Evolutionary conservation across 106 monocot genomes (phyloP).

Genomic region (Narthecium ossifragum): DNA sequence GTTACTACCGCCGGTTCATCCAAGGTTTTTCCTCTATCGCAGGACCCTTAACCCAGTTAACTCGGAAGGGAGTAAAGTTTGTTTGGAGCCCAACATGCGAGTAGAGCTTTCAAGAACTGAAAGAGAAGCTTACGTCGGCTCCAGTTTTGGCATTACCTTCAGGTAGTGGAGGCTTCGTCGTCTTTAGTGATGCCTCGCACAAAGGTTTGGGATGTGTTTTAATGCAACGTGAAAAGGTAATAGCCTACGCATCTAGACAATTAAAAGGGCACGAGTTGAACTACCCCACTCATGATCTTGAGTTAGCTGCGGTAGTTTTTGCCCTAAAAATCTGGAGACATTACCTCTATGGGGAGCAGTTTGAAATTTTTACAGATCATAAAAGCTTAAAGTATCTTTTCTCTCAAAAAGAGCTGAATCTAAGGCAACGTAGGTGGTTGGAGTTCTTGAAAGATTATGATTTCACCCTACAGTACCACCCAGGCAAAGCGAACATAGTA

Average conservation of each 20-base stretch:
- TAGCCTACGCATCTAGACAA: not conserved
- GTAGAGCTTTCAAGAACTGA: not conserved
- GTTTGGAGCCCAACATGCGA: not conserved
- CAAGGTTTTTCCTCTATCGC: not conserved
- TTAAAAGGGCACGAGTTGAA: conserved; percentile 1
- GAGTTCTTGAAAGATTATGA: too few species aligned
- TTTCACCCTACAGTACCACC: too few species aligned
- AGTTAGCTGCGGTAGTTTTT: too few species aligned
- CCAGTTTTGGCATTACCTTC: not conserved
- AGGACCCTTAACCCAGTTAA: not conserved
- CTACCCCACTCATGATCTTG: not conserved
- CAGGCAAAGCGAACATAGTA: too few species aligned
- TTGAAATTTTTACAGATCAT: too few species aligned
- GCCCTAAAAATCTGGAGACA: too few species aligned
- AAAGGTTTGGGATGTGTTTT: not conserved
- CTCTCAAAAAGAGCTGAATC: too few species aligned
- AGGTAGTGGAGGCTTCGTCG: not conserved
- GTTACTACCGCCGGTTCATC: not conserved
- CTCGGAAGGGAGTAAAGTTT: not conserved
- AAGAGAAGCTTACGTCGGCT: not conserved
- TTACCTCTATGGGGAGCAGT: too few species aligned
- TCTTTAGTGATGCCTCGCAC: not conserved
- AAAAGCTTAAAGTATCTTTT: too few species aligned
- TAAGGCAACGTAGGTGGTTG: too few species aligned
- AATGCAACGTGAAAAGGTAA: not conserved